Evolutionary conservation across 176 grass and related monocot genomes (phyloP).

Genomic region (Zizania latifolia): DNA sequence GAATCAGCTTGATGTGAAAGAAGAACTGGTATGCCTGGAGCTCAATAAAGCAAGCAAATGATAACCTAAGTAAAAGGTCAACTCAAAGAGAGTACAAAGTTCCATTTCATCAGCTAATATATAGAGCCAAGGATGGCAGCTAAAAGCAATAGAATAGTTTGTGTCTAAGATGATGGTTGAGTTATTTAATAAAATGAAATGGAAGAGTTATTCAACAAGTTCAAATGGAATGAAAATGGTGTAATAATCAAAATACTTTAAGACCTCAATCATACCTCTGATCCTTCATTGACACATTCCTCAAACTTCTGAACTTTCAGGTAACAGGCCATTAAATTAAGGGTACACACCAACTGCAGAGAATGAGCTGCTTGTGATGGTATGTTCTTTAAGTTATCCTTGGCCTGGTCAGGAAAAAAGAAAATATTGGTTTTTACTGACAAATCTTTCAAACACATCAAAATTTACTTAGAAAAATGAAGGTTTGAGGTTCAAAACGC

Average conservation of each 20-base stretch:
- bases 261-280: constrained; percentile 60
- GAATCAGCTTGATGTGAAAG: not conserved
- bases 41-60: not conserved
- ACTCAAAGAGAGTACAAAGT: not conserved
- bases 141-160: not conserved
- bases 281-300: constrained; percentile 85
- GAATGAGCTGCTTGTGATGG: constrained; percentile 41
- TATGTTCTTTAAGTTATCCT: constrained; percentile 73
- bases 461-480: not conserved
- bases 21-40: not conserved
- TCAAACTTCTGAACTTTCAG: constrained; percentile 65
- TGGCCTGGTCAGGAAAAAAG: constrained; percentile 58
- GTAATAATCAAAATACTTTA: constrained; percentile 8
- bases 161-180: not conserved
- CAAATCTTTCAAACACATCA: not conserved
- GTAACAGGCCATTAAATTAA: constrained; percentile 99
- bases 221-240: not conserved
- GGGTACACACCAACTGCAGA: constrained; percentile 75
- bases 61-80: not conserved
- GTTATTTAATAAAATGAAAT: not conserved
- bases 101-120: not conserved
- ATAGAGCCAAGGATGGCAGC: constrained; percentile 11
- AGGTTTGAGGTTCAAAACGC: constrained; percentile 30
- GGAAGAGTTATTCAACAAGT: no score
- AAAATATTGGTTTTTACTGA: not conserved